Base-by-base conservation (phyloP, 2,329 filamentous ascomycete species). In the Cladosporium sp. region DNA sequence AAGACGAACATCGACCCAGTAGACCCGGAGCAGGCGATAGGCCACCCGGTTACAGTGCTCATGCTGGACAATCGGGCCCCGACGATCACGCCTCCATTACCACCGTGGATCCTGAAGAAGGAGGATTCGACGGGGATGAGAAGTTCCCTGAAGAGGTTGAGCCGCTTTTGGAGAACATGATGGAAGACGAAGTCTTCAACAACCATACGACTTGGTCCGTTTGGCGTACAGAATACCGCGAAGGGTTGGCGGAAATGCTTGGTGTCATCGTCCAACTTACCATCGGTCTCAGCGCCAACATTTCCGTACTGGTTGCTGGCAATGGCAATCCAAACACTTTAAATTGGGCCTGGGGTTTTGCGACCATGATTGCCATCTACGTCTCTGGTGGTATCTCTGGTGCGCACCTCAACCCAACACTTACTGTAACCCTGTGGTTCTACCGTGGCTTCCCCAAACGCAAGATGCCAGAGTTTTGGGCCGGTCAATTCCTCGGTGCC, bases 221-320 rank as follows among this genome's bases (percentile, higher is more conserved):
- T 8, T 47, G 82, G 22, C 75, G 81, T 20, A 77, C 78, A 0
- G 73, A 77, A 35, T 77, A 81, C 62, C 75, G 80, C 10, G 80
- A 83, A 64, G 77, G 79, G 25, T 70, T 82, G 1, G 80, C 80
- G 1, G 81, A 84, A 61, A 74, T 78, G 1, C 73, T 84, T 8
- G 79, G 75, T 3, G 79, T 80, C 58, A 58, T 68, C 12, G 58
- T 69, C 1, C 62, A 68, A 39, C 49, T 67, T 1, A 66, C 63
- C 6, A 73, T 83, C 20, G 81, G 80, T 5, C 77, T 83, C 59
- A 77, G 74, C 49, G 75, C 76, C 12, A 77, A 82, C 56, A 69
- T 59, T 22, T 39, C 60, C 35, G 74, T 80, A 28, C 76, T 76
- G 1, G 56, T 65, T 15, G 60, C 58, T 32, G 50, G 58, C n/a